Conservation (phyloP, 2,329 filamentous ascomycete genomes). For the Botrytis elliptica region DNA sequence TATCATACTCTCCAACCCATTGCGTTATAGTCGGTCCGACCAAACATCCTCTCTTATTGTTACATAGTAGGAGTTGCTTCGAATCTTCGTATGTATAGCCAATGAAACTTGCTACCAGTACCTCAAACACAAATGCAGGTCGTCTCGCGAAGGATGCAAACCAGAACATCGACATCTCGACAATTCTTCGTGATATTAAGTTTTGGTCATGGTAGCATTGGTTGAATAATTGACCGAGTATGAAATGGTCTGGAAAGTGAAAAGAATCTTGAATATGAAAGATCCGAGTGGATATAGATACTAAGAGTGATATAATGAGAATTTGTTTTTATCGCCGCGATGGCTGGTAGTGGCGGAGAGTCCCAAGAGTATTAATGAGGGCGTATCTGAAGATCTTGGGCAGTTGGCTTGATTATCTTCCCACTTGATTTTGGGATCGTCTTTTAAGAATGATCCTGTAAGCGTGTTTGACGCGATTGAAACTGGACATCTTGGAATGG, state of each 20-base stretch:
- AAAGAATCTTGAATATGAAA: neutral
- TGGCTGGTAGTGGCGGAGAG: neutral
- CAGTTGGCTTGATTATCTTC: neutral
- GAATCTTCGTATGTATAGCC: neutral
- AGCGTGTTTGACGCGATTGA: neutral
- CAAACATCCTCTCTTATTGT: neutral
- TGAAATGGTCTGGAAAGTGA: neutral
- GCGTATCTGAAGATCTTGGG: neutral
- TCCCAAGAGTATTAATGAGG: neutral
- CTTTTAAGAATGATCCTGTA: neutral
- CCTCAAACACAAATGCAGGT: neutral
- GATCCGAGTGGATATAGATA: neutral
- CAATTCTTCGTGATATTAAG: neutral
- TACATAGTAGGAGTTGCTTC: neutral
- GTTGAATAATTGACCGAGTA: neutral
- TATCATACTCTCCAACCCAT: neutral
- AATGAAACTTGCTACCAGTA: neutral
- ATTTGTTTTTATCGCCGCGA: too few relatives aligned
- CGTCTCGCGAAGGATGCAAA: neutral
- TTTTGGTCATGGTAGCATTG: neutral
- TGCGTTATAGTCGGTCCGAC: constrained; percentile 12
- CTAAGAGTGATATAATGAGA: neutral
- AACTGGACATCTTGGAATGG: neutral
- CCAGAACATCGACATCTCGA: neutral
- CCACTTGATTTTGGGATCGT: neutral